These are phyloP conservation scores for Diaporthe citriasiana DNA, from an alignment of 2,329 filamentous ascomycete genomes.

Conservation along the genomic window DNA sequence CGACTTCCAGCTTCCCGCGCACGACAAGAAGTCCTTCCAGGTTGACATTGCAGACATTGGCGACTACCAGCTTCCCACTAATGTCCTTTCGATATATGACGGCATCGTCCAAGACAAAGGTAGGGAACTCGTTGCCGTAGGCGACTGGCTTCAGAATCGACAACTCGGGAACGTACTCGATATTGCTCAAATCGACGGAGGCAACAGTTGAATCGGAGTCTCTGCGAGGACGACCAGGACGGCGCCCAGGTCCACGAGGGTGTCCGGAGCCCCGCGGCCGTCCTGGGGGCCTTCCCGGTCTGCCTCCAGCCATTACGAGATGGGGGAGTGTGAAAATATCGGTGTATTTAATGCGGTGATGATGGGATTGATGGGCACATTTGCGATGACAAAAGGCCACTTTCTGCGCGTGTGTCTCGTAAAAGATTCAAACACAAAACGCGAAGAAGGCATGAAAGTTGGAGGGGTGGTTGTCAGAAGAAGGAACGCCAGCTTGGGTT, in stretches of 20 bases:
- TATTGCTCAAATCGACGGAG: constrained; percentile 55
- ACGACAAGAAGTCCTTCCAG: constrained; percentile 72
- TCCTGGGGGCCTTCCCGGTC: constrained; percentile 32
- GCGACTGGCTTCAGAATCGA: constrained; percentile 54
- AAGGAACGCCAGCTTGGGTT: neutral
- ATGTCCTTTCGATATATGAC: constrained; percentile 64
- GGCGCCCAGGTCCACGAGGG: constrained; percentile 43
- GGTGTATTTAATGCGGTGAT: neutral
- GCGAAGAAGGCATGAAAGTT: neutral
- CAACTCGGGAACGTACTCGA: constrained; percentile 52
- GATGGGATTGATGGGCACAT: neutral
- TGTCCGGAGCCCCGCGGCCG: constrained; percentile 31
- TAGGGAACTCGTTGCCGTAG: constrained; percentile 66
- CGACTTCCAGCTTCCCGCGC: constrained; percentile 69
- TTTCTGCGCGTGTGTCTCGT: neutral
- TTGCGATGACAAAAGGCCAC: neutral
- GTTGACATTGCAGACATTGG: constrained; percentile 73
- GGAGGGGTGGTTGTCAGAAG: neutral
- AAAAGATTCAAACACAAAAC: neutral
- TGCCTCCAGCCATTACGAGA: constrained; percentile 30
- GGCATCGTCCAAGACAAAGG: constrained; percentile 73
- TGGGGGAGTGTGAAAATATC: neutral
- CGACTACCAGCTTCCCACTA: constrained; percentile 64
- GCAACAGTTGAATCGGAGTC: constrained; percentile 62
- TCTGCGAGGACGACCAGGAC: constrained; percentile 53